Evolutionary conservation across 257 asterid genomes (phyloP).

Genomic region (Solanum chiquidenum): DNA sequence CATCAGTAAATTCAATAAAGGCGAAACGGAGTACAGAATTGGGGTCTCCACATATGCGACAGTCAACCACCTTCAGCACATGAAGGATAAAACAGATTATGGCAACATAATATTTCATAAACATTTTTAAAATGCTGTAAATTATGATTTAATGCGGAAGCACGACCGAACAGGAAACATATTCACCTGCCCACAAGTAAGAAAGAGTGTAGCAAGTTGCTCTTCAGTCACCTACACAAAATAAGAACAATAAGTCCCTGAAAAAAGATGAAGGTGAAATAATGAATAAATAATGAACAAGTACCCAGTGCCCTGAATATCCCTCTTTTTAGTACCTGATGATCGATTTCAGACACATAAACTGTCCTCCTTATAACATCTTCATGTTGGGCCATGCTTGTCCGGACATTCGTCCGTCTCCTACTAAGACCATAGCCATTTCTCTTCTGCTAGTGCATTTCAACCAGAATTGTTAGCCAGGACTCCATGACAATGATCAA

Average conservation of each 20-base stretch:
- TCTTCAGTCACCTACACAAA: constrained; percentile 41
- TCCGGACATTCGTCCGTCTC: constrained; percentile 36
- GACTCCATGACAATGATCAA: not conserved
- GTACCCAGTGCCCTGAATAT: not conserved
- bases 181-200: constrained; percentile 49
- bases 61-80: constrained; percentile 42
- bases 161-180: not conserved
- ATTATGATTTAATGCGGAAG: not conserved
- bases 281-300: not conserved
- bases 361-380: constrained; percentile 52
- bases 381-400: constrained; percentile 47
- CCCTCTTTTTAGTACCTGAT: constrained; percentile 26
- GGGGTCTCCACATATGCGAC: constrained; percentile 58
- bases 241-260: not conserved
- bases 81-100: not conserved
- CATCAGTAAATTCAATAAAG: constrained; percentile 50
- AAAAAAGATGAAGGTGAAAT: not conserved
- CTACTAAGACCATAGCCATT: constrained; percentile 19
- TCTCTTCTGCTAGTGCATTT: constrained; percentile 22
- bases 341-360: constrained; percentile 58
- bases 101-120: not conserved
- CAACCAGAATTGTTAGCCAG: constrained; percentile 3
- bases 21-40: constrained; percentile 65
- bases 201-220: constrained; percentile 47
- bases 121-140: not conserved